phyloP scores from a whole-genome alignment of 2,329 filamentous ascomycete genomes.

The Drechmeria coniospora region DNA sequence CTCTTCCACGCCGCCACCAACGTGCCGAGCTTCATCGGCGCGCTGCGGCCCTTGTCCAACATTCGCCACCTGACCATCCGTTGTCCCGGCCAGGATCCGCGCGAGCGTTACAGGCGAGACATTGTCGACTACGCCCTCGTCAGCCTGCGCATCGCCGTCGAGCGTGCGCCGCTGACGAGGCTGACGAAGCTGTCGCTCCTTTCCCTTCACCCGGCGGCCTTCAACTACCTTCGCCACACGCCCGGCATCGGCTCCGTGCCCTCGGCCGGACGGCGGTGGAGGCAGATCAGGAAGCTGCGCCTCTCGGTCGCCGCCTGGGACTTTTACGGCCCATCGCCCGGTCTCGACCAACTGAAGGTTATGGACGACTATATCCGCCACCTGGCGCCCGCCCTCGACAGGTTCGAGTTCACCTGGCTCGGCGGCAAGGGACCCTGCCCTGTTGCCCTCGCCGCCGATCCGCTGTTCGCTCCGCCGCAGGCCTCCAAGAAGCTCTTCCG shows the following conservation, averaged over 20 bases:
- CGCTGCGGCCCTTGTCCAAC: slow-evolving; percentile 51
- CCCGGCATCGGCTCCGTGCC: slow-evolving; percentile 62
- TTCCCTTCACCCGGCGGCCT: slow-evolving; percentile 57
- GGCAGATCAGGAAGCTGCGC: slow-evolving; percentile 58
- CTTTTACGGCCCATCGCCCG: slow-evolving; percentile 41
- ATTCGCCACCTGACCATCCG: slow-evolving; percentile 61
- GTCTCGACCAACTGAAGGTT: slow-evolving; percentile 58
- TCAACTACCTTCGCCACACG: slow-evolving; percentile 62
- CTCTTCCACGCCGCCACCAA: slow-evolving; percentile 84
- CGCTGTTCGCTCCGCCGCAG: slow-evolving; percentile 45
- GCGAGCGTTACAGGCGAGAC: slow-evolving; percentile 57
- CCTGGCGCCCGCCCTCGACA: slow-evolving; percentile 51
- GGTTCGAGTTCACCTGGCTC: slow-evolving; percentile 64
- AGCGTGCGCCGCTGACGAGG: slow-evolving; percentile 50
- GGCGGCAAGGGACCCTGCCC: slow-evolving; percentile 63
- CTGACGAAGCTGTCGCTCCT: slow-evolving; percentile 58
- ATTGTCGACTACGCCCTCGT: slow-evolving; percentile 82
- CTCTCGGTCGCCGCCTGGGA: slow-evolving; percentile 60
- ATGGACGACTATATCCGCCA: slow-evolving; percentile 65
- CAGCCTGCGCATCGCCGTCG: slow-evolving; percentile 69
- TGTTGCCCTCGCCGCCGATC: slow-evolving; percentile 52
- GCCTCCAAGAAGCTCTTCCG: slow-evolving; percentile 43
- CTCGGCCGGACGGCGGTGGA: slow-evolving; percentile 57
- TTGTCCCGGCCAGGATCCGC: slow-evolving; percentile 56
- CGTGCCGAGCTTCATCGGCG: slow-evolving; percentile 66